Conservation (phyloP, 1,139 yeast genomes). For the Kodamaea sp. region DNA sequence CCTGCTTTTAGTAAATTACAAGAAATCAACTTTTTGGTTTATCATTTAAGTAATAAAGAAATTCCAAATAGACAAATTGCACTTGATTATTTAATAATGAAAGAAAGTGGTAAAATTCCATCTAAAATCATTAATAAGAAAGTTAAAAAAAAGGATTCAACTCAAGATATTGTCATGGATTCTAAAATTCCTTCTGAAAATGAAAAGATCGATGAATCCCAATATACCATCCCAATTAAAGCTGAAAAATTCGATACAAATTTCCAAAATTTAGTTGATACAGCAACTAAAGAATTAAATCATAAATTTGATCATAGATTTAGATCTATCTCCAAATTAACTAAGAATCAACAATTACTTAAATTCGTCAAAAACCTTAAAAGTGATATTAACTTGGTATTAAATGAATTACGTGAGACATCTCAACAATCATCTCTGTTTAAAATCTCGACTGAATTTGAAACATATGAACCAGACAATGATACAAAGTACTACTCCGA, state of each 20-base stretch:
- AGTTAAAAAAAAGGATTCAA: no score
- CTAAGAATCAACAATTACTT: slow-evolving; percentile 4
- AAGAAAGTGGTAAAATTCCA: slow-evolving; percentile 12
- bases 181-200: no score
- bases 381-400: no score
- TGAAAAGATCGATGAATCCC: no score
- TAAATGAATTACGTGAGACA: no score
- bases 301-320: slow-evolving; percentile 2
- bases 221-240: no score
- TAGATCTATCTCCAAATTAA: slow-evolving; percentile 4
- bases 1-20: slow-evolving; percentile 18
- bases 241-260: no score
- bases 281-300: not conserved
- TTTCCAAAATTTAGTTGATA: not conserved
- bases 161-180: no score
- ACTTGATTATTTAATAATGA: slow-evolving; percentile 14
- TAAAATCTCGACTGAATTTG: not conserved
- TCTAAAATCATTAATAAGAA: not conserved
- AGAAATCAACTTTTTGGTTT: slow-evolving; percentile 18
- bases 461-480: not conserved
- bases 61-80: slow-evolving; percentile 17
- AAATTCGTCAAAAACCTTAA: slow-evolving; percentile 2
- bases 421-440: no score
- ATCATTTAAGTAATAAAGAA: slow-evolving; percentile 14
- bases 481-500: not conserved